A percentile compares a stretch with the other conserved stretches of the same genome.
Conservation (phyloP, 169 alveolate species). For the Plasmodium inui region DNA sequence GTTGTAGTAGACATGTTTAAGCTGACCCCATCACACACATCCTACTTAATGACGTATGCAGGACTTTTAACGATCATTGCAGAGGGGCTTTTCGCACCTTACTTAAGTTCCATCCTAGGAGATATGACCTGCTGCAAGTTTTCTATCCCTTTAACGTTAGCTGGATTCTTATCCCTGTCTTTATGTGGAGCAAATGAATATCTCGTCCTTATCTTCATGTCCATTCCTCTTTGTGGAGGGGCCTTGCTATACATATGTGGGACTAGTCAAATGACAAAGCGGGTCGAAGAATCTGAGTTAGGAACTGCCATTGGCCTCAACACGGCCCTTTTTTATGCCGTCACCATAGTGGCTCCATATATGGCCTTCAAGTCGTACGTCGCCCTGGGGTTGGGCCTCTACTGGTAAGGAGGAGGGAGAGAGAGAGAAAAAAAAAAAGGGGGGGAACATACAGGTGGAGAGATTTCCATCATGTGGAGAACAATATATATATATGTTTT, state of each 20-base stretch:
- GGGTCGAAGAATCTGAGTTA: conserved; percentile 64
- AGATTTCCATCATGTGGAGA: not conserved
- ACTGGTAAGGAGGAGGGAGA: not conserved
- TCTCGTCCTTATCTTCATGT: conserved; percentile 47
- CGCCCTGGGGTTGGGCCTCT: conserved; percentile 38
- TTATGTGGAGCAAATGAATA: conserved; percentile 62
- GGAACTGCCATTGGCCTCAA: conserved; percentile 58
- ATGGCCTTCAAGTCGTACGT: conserved; percentile 56
- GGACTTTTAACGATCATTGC: conserved; percentile 53
- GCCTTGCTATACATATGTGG: conserved; percentile 71
- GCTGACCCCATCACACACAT: conserved; percentile 66
- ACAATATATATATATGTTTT: not conserved
- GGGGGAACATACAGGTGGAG: not conserved
- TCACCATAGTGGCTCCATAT: conserved; percentile 62
- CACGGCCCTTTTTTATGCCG: conserved; percentile 55
- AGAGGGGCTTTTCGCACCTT: conserved; percentile 62
- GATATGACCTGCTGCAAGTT: conserved; percentile 62
- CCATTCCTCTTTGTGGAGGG: conserved; percentile 66
- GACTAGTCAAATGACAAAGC: conserved; percentile 71
- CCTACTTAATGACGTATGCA: conserved; percentile 69
- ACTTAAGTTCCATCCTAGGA: conserved; percentile 36
- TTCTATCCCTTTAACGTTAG: conserved; percentile 47
- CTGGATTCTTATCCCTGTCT: conserved; percentile 50
- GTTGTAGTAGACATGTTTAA: conserved; percentile 67
- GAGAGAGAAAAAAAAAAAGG: not conserved